Conservation (phyloP, 331 rosid genomes). For the Saraca asoca region DNA sequence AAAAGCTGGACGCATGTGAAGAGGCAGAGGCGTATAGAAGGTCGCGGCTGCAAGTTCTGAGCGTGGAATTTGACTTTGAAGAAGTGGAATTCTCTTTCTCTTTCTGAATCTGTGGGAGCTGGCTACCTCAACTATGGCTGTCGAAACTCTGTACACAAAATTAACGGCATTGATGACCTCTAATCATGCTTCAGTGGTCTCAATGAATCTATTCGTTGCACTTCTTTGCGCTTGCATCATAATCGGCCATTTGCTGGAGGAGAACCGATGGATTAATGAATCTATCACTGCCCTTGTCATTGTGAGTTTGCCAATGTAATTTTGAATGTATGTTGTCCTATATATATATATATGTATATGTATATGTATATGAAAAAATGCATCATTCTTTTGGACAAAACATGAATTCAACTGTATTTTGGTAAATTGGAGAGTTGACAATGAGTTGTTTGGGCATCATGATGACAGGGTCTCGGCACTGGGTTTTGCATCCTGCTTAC, state of each 20-base stretch:
- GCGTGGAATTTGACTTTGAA: slow-evolving; percentile 3
- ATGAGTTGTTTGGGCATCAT: slow-evolving; percentile 2
- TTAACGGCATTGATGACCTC: slow-evolving; percentile 49
- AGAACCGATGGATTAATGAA: slow-evolving; percentile 86
- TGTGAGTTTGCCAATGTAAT: slow-evolving; percentile 43
- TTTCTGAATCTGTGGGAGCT: background rate
- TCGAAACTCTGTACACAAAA: slow-evolving; percentile 36
- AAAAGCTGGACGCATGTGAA: slow-evolving; percentile 27
- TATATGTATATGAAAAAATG: too few species aligned
- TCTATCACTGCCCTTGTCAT: slow-evolving; percentile 86
- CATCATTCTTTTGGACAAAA: too few species aligned
- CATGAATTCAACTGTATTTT: slow-evolving; percentile 1
- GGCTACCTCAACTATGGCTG: slow-evolving; percentile 33
- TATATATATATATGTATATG: too few species aligned
- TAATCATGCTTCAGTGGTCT: slow-evolving; percentile 79
- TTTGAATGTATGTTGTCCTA: too few species aligned
- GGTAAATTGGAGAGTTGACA: background rate
- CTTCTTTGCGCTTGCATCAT: slow-evolving; percentile 88
- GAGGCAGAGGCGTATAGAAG: background rate
- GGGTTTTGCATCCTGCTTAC: slow-evolving; percentile 72
- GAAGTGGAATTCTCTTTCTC: background rate
- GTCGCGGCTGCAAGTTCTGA: background rate
- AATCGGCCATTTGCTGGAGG: slow-evolving; percentile 81
- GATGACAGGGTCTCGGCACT: slow-evolving; percentile 76
- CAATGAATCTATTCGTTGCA: slow-evolving; percentile 83